Evolutionary conservation across 192 early-diverging fungal species (phyloP), one percentile per base, ranked within the genome.

Genomic region (Backusella circina): DNA sequence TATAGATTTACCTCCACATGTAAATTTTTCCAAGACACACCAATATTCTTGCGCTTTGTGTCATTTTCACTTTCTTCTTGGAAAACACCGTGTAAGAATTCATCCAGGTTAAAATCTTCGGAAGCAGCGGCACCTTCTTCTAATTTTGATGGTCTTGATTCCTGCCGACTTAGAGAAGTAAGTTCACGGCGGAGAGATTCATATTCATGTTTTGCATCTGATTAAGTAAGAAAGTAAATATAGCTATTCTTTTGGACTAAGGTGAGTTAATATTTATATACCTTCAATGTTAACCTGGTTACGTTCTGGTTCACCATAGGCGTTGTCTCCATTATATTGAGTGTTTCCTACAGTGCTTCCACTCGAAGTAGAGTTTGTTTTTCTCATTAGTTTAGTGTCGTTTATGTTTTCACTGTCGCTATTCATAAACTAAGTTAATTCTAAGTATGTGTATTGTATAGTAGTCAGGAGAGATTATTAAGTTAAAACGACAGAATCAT

Each of bases 21-120:
- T 61, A 82, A 38, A 70, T 82, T 72, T 50, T 67, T 74, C 80
- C 80, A 82, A 23, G 57, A 51, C 1, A 82, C 74, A 26, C 80
- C 80, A 15, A 82, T 38, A 39, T 71, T 65, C 30, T 78, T 82
- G 9, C 37, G 74, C 50, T 87, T 79, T 16, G 65, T 64, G 9
- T 70, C 80, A 16, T 37, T 65, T 35, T 35, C 73, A 30, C 18
- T 18, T 33, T 54, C 30, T 5, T 73, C 57, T 8, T 44, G 54
- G 2, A 32, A 71, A 15, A 81, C 39, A 71, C 67, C 57, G 21
- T 71, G 66, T 32, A 81, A n/a, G 32, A 77, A 81, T 41, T 76
- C 69, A 21, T 76, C 69, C 13, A 81, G 51, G 31, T 81, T 70
- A 36, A 81, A 81, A 23, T 70, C 75, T 5, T 80, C 79, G 2